Base-by-base conservation (phyloP, 345 rosid species). In the Eucalyptus viminalis region DNA sequence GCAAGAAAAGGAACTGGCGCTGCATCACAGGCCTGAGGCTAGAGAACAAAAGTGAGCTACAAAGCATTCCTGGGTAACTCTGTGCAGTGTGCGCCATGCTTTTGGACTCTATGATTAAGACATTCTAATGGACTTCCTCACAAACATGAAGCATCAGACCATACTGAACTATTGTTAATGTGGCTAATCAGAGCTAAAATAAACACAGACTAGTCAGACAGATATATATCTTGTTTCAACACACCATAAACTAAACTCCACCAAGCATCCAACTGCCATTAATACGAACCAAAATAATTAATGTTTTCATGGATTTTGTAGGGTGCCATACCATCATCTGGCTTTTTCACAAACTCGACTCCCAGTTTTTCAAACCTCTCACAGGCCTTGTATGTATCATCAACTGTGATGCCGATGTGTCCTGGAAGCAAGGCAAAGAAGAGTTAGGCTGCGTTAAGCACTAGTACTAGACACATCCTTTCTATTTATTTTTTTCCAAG, bases 331-430 rank as follows among this genome's bases (percentile, higher is more conserved):
- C 99, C 99, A 89, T 94, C 97, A 16, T 93, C 92, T 17, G 97
- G 95, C 92, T 94, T 98, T 90, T 98, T 98, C 43, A 90, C 98
- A 93, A 98, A 97, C 95, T 97, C 99, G 22, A 96, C 99, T n/a
- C 98, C 99, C 37, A 96, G 93, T 85, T 89, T 89, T 92, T 95
- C 96, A 91, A 98, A 98, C 92, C 99, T 95, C 93, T 95, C 99
- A 65, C 99, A 97, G 89, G 99, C 99, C 94, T 97, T 95, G 96
- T 92, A 93, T 27, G 95, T 95, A 89, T 97, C 98, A 92, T 97
- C 98, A 90, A 98, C 99, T 9, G 99, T 96, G 89, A 97, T 93
- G 87, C 99, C 99, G 12, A 98, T 96, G 90, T 98, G 99, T 69
- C 99, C 99, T 97, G 58, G 27, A 43, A 45, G 92, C 89, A 90